These are phyloP conservation scores for Starmerella floris DNA, from an alignment of 805 yeast species.

Conservation along the genomic window DNA sequence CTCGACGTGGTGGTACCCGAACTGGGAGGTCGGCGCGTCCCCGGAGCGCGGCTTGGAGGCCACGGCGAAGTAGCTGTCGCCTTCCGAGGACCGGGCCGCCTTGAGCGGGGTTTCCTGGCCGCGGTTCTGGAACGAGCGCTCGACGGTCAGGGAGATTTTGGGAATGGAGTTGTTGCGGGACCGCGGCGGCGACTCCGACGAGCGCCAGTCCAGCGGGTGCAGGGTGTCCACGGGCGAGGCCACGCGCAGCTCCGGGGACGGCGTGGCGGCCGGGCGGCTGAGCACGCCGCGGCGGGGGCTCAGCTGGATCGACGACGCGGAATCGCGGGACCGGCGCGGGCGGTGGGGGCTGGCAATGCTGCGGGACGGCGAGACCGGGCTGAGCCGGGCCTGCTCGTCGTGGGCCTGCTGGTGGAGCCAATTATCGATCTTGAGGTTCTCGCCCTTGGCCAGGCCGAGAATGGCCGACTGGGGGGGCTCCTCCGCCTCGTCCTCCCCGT, in stretches of 20 bases:
- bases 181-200: not conserved
- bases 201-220: not conserved
- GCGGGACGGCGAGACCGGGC: not conserved
- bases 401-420: constrained; percentile 12
- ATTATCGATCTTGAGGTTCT: constrained; percentile 2
- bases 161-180: not conserved
- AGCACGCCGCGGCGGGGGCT: not conserved
- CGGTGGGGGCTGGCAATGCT: not conserved
- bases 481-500: not conserved
- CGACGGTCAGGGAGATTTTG: constrained; percentile 4
- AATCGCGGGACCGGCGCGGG: not conserved
- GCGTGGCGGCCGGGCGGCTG: not conserved
- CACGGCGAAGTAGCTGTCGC: not conserved
- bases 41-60: not conserved
- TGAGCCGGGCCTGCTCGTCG: not conserved
- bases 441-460: constrained; percentile 10
- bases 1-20: not conserved
- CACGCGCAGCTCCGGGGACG: not conserved
- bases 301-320: not conserved
- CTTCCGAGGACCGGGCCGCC: not conserved
- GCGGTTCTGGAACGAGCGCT: constrained; percentile 7
- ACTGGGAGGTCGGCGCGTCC: not conserved
- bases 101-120: not conserved
- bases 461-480: constrained; percentile 16
- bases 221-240: not conserved